phyloP scores from a whole-genome alignment of 306 rosid species.

The Rosa multiflora region DNA sequence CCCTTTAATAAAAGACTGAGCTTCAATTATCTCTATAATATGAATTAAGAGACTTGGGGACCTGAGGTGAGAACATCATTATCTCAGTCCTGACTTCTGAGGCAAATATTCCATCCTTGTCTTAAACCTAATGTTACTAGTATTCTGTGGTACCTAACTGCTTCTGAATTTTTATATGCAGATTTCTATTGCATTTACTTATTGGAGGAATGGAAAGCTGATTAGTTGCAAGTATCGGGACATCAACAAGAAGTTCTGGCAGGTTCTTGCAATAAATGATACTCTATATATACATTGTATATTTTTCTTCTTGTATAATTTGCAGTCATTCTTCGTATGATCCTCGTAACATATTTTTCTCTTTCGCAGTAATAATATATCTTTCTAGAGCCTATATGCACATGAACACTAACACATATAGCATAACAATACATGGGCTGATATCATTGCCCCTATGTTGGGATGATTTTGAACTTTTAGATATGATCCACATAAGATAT shows the following conservation, averaged over 20 bases:
- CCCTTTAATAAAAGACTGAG: slow-evolving; percentile 9
- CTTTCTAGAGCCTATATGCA: neutral
- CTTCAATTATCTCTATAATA: neutral
- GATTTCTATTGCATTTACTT: slow-evolving; percentile 82
- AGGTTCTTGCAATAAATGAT: slow-evolving; percentile 50
- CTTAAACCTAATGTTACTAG: neutral
- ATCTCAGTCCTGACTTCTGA: neutral
- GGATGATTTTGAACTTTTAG: neutral
- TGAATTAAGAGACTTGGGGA: neutral
- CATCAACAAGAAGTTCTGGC: slow-evolving; percentile 80
- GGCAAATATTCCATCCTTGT: neutral
- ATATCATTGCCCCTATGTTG: neutral
- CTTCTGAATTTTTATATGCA: slow-evolving; percentile 38
- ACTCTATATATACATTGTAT: neutral
- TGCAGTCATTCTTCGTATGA: neutral
- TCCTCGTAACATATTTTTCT: neutral
- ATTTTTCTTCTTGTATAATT: neutral
- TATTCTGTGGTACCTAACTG: slow-evolving; percentile 22
- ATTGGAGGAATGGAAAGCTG: slow-evolving; percentile 53
- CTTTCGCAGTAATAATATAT: neutral
- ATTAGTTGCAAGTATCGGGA: slow-evolving; percentile 95
- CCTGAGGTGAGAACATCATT: neutral
- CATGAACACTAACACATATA: neutral
- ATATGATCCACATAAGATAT: neutral
- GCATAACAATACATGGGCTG: neutral